A percentile compares a stretch with the other conserved stretches of the same genome.
phyloP scores from a whole-genome alignment of 352 stramenopile species.

The Nothophytophthora sp. region DNA sequence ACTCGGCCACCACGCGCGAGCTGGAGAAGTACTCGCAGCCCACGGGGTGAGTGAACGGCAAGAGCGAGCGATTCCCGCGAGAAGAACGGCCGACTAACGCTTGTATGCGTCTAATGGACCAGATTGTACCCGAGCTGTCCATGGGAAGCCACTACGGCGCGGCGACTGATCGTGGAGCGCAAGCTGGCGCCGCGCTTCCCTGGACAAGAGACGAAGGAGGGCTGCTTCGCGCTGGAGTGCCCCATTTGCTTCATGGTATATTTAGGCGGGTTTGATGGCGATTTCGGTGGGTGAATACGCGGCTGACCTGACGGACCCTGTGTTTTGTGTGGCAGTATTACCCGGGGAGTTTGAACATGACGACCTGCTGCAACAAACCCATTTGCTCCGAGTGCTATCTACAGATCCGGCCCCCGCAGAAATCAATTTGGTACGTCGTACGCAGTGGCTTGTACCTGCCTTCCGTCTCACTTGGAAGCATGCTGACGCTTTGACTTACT shows the following conservation, averaged over 20 bases:
- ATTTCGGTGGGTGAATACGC: not conserved
- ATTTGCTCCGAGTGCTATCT: constrained; percentile 79
- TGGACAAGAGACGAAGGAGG: constrained; percentile 60
- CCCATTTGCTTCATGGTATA: constrained; percentile 84
- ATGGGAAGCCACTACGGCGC: constrained; percentile 68
- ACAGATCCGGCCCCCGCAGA: constrained; percentile 58
- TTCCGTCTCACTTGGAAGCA: not conserved
- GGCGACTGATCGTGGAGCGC: constrained; percentile 66
- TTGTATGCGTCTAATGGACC: no score
- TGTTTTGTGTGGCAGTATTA: constrained; percentile 42
- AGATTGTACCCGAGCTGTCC: constrained; percentile 80
- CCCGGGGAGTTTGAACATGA: constrained; percentile 57
- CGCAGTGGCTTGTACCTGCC: not conserved
- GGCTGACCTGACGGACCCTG: constrained; percentile 7
- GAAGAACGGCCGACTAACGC: not conserved
- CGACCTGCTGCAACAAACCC: constrained; percentile 66
- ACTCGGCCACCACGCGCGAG: constrained; percentile 44
- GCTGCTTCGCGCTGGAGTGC: constrained; percentile 70
- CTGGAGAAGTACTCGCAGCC: constrained; percentile 70
- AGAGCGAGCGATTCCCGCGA: not conserved
- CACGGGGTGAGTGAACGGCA: constrained; percentile 41
- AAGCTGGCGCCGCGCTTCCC: constrained; percentile 77
- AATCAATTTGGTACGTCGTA: constrained; percentile 40
- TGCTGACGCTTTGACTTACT: not conserved
- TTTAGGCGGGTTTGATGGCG: constrained; percentile 4